A percentile compares a stretch with the other conserved stretches of the same genome.
Evolutionary conservation across 2,329 filamentous ascomycete genomes (phyloP).

Genomic region (Ophiostoma triangulosporum): DNA sequence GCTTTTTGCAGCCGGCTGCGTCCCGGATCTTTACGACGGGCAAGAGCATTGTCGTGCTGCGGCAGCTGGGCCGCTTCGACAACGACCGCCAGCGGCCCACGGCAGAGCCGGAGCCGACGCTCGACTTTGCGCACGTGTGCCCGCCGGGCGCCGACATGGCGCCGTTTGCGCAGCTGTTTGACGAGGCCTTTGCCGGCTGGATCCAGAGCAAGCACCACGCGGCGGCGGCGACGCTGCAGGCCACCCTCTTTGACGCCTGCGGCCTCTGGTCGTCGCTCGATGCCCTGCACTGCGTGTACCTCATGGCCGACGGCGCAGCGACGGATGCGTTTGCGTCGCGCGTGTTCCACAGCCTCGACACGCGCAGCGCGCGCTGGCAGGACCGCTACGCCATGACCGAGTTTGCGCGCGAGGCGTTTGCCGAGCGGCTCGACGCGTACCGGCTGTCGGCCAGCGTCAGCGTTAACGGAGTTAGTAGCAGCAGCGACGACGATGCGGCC

Average conservation of each 20-base stretch:
- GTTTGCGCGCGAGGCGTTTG: slow-evolving; percentile 59
- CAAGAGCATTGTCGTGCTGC: slow-evolving; percentile 78
- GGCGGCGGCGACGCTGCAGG: slow-evolving; percentile 52
- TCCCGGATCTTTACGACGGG: slow-evolving; percentile 71
- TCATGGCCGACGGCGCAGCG: slow-evolving; percentile 60
- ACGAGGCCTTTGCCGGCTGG: slow-evolving; percentile 58
- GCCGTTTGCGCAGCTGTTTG: slow-evolving; percentile 65
- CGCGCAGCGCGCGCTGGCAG: slow-evolving; percentile 49
- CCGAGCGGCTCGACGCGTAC: slow-evolving; percentile 32
- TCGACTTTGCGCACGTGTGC: slow-evolving; percentile 47
- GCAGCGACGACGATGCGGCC: slow-evolving; percentile 28
- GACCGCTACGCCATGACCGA: slow-evolving; percentile 74
- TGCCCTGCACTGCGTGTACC: slow-evolving; percentile 58
- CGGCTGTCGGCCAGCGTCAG: too few relatives aligned
- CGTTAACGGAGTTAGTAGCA: too few relatives aligned
- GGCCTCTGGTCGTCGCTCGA: slow-evolving; percentile 52
- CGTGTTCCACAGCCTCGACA: slow-evolving; percentile 65
- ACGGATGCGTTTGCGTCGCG: slow-evolving; percentile 51
- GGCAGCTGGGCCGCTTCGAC: slow-evolving; percentile 46
- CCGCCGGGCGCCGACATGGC: slow-evolving; percentile 34
- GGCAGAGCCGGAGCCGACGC: slow-evolving; percentile 25
- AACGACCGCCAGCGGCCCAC: slow-evolving; percentile 18
- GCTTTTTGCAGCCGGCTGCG: slow-evolving; percentile 57
- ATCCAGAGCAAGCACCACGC: slow-evolving; percentile 61
- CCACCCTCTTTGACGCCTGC: slow-evolving; percentile 54